Conservation (phyloP, 208 protist species). For the Leptomonas seymouri region DNA sequence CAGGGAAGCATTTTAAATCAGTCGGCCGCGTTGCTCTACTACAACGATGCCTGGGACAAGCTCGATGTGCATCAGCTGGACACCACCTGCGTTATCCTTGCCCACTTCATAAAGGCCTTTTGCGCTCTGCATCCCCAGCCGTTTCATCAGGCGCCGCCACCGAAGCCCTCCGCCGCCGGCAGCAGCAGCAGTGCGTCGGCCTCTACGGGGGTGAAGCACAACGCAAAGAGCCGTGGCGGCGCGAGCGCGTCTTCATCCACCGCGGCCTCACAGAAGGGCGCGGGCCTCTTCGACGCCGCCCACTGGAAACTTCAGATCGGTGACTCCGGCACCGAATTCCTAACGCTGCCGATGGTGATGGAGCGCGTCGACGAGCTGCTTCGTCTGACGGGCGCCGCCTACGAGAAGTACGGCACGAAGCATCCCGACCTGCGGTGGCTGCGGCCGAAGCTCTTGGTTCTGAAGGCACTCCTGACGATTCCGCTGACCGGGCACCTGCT, state of each 20-base stretch:
- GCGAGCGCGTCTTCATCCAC: not conserved
- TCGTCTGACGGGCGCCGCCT: constrained; percentile 35
- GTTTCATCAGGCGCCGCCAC: constrained; percentile 46
- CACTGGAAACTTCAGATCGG: constrained; percentile 53
- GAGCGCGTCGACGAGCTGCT: constrained; percentile 75
- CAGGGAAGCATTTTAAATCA: constrained; percentile 69
- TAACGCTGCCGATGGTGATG: constrained; percentile 64
- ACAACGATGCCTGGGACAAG: constrained; percentile 76
- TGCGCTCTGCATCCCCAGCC: constrained; percentile 61
- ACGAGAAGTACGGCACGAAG: constrained; percentile 34
- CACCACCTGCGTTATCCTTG: constrained; percentile 68
- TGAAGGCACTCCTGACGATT: constrained; percentile 73
- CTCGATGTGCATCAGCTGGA: constrained; percentile 70
- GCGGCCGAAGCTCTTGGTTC: constrained; percentile 75
- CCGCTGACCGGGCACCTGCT: constrained; percentile 72
- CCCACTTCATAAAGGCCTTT: constrained; percentile 82
- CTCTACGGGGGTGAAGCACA: not conserved
- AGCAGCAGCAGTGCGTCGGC: not conserved
- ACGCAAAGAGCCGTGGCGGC: constrained; percentile 9
- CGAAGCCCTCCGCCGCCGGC: not conserved
- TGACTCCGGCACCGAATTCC: constrained; percentile 16
- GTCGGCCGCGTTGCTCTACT: constrained; percentile 63
- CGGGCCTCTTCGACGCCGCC: constrained; percentile 2
- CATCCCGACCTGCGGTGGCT: constrained; percentile 62
- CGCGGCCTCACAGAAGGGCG: not conserved